A percentile compares a stretch with the other conserved stretches of the same genome.
These are phyloP conservation scores for Raddia distichophylla DNA, from an alignment of 176 grass and related monocot genomes.

Conservation along the genomic window DNA sequence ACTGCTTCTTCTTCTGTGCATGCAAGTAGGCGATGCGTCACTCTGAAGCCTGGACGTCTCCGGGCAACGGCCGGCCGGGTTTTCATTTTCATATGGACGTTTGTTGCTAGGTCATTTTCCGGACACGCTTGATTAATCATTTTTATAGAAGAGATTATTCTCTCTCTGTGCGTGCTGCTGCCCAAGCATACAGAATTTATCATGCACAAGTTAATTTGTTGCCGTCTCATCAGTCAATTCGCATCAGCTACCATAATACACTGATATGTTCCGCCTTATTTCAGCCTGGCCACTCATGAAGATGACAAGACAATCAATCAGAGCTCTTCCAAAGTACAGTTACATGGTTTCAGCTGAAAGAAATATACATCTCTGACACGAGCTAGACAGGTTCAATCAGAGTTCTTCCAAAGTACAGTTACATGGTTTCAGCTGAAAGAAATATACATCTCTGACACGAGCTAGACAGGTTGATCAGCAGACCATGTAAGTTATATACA, in stretches of 20 bases:
- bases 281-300: background rate
- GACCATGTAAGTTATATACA: background rate
- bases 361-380: background rate
- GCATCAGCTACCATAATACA: background rate
- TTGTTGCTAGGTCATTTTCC: slow-evolving; percentile 50
- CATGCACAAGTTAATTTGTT: background rate
- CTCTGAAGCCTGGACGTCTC: slow-evolving; percentile 23
- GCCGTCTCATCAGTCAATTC: background rate
- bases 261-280: background rate
- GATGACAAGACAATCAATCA: background rate
- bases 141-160: background rate
- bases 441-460: background rate
- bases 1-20: background rate
- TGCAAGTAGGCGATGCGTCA: slow-evolving; percentile 44
- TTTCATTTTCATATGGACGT: background rate
- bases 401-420: background rate
- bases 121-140: background rate
- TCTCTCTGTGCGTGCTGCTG: background rate
- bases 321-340: background rate
- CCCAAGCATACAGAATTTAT: background rate
- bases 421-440: background rate
- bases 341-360: background rate
- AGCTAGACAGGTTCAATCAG: background rate
- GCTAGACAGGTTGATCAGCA: background rate
- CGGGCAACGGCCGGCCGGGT: background rate